Evolutionary conservation across 495 filamentous ascomycete species (phyloP).

Genomic region (Talaromyces liani): DNA sequence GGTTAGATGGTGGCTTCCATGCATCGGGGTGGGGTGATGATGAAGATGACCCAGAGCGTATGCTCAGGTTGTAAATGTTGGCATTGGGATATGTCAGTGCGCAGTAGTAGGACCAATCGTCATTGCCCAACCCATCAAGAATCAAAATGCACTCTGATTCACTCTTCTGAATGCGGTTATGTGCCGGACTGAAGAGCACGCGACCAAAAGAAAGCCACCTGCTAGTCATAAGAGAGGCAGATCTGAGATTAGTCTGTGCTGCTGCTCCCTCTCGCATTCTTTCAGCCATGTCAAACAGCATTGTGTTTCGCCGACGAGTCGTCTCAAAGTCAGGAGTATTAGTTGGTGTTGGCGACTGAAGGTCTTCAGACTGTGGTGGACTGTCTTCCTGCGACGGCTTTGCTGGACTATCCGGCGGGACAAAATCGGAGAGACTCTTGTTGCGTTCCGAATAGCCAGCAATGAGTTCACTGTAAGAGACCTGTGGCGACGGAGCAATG

Average conservation of each 20-base stretch:
- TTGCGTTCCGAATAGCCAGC: constrained; percentile 22
- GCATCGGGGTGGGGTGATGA: constrained; percentile 30
- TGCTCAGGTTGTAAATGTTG: constrained; percentile 67
- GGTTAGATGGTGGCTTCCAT: constrained; percentile 65
- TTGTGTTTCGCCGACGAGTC: constrained; percentile 31
- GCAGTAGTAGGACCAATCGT: constrained; percentile 98
- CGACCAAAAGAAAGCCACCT: constrained; percentile 92
- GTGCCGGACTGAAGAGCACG: constrained; percentile 88
- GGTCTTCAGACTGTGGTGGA: neutral
- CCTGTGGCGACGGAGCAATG: constrained; percentile 30
- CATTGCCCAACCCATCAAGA: constrained; percentile 81
- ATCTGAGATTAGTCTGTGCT: constrained; percentile 74
- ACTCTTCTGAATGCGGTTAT: constrained; percentile 64
- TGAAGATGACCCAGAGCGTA: constrained; percentile 22
- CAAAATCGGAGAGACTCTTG: constrained; percentile 10
- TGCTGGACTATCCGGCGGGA: neutral
- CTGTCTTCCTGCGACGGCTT: neutral
- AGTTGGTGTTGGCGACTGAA: constrained; percentile 1
- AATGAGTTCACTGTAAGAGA: constrained; percentile 32
- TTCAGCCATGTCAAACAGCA: constrained; percentile 42
- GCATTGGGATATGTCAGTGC: constrained; percentile 83
- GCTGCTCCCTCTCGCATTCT: constrained; percentile 54
- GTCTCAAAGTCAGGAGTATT: constrained; percentile 18
- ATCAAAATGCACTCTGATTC: constrained; percentile 64
- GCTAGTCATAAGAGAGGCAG: constrained; percentile 69